Base-by-base conservation (phyloP, 2,329 filamentous ascomycete species). In the Metarhizium robertsii region DNA sequence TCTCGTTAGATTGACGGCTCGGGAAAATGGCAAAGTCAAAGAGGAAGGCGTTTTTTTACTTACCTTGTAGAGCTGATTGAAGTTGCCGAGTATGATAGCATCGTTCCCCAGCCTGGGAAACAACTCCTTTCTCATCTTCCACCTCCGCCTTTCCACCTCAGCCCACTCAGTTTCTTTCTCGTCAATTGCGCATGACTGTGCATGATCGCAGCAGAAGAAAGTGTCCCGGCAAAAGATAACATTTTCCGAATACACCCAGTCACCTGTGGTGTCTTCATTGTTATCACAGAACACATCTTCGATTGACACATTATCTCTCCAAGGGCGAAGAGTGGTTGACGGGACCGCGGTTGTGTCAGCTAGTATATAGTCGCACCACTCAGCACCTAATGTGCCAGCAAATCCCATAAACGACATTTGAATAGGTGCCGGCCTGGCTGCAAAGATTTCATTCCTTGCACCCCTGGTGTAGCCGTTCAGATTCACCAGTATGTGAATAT, bases 361-460 rank as follows among this genome's bases (percentile, higher is more conserved):
- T 30, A 97, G 80, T 16, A 99, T 85, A 66, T 99, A 99, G 68
- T 99, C 94, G 63, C 94, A 99, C 94, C 94, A 99, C 67, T 99
- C 94, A 2, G 94, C 94, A 6, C 94, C 94, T 1, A 99, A 75
- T 0, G 92, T 96, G 10, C 94, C 94, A 0, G 94, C 94, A 67
- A 99, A 99, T 0, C 94, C 94, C 94, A 99, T 99, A 66, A 99
- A 99, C 0, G 94, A 96, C 94, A 99, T 99, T 62, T 99, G 94
- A 47, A 99, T 90, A 0, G 94, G 94, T 2, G 92, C 91, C 16
- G 94, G 90, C 30, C 95, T 84, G 25, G 94, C 94, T 25, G 94
- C 94, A 69, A 99, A 99, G 4, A 99, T 87, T 67, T 99, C 94
- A 63, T 99, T 99, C 29, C 92, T 84, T n/a, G 94, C 94, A 34